Evolutionary conservation across 768 basidiomycete species (phyloP), one percentile per base, ranked within the genome.

Genomic region (Cystofilobasidium bisporidii): DNA sequence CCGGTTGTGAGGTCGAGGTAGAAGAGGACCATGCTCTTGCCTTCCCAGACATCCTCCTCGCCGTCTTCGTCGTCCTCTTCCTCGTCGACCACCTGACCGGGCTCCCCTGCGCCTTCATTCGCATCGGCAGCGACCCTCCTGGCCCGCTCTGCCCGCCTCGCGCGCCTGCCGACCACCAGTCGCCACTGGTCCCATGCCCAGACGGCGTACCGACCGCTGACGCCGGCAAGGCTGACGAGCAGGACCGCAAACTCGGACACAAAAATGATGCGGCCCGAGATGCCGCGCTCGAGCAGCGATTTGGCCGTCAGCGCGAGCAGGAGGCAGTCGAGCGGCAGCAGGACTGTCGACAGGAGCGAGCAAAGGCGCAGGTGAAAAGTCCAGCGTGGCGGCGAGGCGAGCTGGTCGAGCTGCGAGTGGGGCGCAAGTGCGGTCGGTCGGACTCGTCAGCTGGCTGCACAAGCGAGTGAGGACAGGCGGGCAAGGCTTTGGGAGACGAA

Each of bases 371-470:
- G 90, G 88, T 76, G 90, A 87, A 36, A 56, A 2, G 53, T 28
- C 53, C 53, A 56, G 26, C 53, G 53, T 12, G 53, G 53, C 4
- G 53, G 53, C 1, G 53, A 32, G 26, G 91, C 87, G 63, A 87
- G 81, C 79, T 99, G 96, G 74, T 99, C 96, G 92, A 99, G 98
- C 94, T 99, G 72, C n/a, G n/a, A n/a, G n/a, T n/a, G n/a, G n/a
- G n/a, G n/a, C n/a, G n/a, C n/a, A n/a, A n/a, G n/a, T n/a, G n/a
- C n/a, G n/a, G n/a, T n/a, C n/a, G n/a, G n/a, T n/a, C n/a, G n/a
- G n/a, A n/a, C n/a, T 2, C 40, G 2, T 17, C 11, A 5, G 56
- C 32, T n/a, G n/a, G n/a, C n/a, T n/a, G n/a, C n/a, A n/a, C n/a
- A n/a, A n/a, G n/a, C n/a, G n/a, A n/a, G n/a, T n/a, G n/a, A n/a